These are phyloP conservation scores for Peziza echinospora DNA, from an alignment of 495 filamentous ascomycete genomes.

Conservation along the genomic window DNA sequence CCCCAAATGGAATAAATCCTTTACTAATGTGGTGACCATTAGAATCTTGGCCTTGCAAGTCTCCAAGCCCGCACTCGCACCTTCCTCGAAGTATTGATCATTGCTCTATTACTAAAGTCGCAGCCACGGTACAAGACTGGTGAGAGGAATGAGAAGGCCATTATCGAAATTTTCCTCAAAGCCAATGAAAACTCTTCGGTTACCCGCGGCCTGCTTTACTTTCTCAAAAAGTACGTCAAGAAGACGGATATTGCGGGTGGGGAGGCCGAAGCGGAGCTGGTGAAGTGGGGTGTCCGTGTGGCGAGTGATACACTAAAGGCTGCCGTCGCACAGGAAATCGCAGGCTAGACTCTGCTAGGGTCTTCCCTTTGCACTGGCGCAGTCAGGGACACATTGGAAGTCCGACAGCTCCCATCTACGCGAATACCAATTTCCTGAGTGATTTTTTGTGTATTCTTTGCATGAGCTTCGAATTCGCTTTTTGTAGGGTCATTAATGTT, in stretches of 20 bases:
- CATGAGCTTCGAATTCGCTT: too few species aligned
- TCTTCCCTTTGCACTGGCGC: too few species aligned
- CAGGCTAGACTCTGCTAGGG: too few species aligned
- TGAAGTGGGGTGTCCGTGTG: conserved; percentile 50
- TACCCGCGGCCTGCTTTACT: conserved; percentile 50
- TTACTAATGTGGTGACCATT: background rate
- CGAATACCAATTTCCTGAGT: too few species aligned
- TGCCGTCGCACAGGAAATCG: too few species aligned
- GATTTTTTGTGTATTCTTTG: too few species aligned
- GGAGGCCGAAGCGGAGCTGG: conserved; percentile 35
- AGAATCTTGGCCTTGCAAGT: conserved; percentile 51
- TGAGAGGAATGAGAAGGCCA: conserved; percentile 28
- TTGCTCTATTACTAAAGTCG: conserved; percentile 35
- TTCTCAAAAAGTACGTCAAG: conserved; percentile 52
- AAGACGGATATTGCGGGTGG: conserved; percentile 47
- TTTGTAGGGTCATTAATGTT: too few species aligned
- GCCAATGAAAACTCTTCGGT: conserved; percentile 39
- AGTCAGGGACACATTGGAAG: too few species aligned
- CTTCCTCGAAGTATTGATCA: conserved; percentile 60
- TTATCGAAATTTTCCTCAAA: conserved; percentile 44
- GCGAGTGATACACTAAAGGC: conserved; percentile 36
- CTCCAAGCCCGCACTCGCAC: conserved; percentile 52
- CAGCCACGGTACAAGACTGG: conserved; percentile 14
- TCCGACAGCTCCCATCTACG: too few species aligned
- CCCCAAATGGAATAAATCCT: conserved; percentile 9